Evolutionary conservation across 2,329 filamentous ascomycete species (phyloP), one percentile per base, ranked within the genome.

Genomic region (Botrytis fabae): DNA sequence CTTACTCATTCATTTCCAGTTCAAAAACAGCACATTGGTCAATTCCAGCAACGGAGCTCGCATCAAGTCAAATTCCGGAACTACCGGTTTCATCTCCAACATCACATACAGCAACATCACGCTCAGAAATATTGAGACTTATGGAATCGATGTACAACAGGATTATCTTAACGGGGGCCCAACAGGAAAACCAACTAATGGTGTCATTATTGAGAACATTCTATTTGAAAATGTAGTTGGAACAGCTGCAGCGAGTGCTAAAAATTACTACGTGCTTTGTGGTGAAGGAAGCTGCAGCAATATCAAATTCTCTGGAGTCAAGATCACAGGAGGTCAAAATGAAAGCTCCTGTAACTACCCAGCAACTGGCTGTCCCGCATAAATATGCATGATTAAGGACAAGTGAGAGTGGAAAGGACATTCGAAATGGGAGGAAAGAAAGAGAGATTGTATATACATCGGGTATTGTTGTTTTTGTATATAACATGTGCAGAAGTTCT

Each of bases 141-240:
- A 86, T 76, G 85, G 85, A 28, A 85, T 87, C 72, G 85, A 85
- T 73, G 81, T 87, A 60, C 82, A 86, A 79, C 85, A 87, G 79
- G 85, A 87, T 77, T 87, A 87, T 76, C 77, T 85, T 71, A 87
- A 87, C 75, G 85, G 83, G 20, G 82, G 82, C 6, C 78, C 82
- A 8, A 83, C 80, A 10, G 83, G 82, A 1, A 74, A 75, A 16
- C 80, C 83, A 9, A 80, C 80, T 1, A 83, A 82, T 68, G 83
- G 82, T 4, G 82, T 84, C 4, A 76, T 75, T 2, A 83, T 84
- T 63, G 74, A 75, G 42, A 80, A 80, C 70, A 64, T 84, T 4
- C 73, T 77, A 12, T 81, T 84, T 66, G 76, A 79, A 57, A 80
- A 83, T 74, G 78, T 84, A 7, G 80, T 77, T 1, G 83, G 83